Evolutionary conservation across 78 protist species (phyloP).

Genomic region (Emiliania huxleyi): DNA sequence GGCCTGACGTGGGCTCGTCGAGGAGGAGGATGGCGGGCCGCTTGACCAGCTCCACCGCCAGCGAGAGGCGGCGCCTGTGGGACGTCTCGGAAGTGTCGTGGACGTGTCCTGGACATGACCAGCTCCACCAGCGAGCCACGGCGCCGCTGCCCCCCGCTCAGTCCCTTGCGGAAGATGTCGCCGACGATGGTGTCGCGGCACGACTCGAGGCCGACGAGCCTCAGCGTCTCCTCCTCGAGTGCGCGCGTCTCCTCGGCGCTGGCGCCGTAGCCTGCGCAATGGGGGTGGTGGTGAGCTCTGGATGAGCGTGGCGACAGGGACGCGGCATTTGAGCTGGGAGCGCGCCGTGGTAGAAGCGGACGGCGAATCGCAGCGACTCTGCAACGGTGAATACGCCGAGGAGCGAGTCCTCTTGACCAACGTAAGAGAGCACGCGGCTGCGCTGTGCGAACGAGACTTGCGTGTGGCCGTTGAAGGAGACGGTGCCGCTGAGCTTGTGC

Average conservation of each 20-base stretch:
- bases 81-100: too few relatives aligned
- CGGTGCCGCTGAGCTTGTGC: not conserved
- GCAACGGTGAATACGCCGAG: constrained; percentile 71
- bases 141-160: constrained; percentile 78
- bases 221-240: not conserved
- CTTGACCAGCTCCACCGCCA: constrained; percentile 65
- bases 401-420: constrained; percentile 69
- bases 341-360: not conserved
- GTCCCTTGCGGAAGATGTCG: constrained; percentile 73
- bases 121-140: constrained; percentile 59
- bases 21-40: constrained; percentile 47
- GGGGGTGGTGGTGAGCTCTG: too few relatives aligned
- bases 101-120: too few relatives aligned
- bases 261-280: not conserved
- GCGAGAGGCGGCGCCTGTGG: constrained; percentile 33
- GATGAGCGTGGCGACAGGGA: too few relatives aligned
- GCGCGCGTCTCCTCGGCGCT: not conserved
- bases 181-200: constrained; percentile 73
- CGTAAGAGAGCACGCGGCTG: constrained; percentile 63
- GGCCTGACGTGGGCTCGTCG: constrained; percentile 78
- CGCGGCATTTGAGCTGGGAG: too few relatives aligned
- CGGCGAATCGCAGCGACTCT: constrained; percentile 55
- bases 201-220: constrained; percentile 63
- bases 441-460: constrained; percentile 6
- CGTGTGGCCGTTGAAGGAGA: constrained; percentile 13